Percentiles rank a stretch among this genome's conserved stretches.
Evolutionary conservation across 768 basidiomycete genomes (phyloP).

Genomic region (Agrocybe chaxingu): DNA sequence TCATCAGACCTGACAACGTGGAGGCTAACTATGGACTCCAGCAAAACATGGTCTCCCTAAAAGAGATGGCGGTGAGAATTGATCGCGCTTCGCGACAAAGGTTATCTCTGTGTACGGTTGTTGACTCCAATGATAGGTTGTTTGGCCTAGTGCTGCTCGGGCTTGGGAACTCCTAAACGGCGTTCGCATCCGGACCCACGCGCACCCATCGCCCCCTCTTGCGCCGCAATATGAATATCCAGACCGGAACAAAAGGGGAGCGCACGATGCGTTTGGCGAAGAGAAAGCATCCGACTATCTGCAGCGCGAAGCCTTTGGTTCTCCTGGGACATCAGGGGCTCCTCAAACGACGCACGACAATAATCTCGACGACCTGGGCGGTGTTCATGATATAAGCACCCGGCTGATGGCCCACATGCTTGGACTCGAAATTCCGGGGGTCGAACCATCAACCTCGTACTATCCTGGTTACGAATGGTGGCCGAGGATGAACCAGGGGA

Average conservation of each 20-base stretch:
- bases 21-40: constrained; percentile 66
- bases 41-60: constrained; percentile 60
- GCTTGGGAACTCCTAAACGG: constrained; percentile 68
- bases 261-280: constrained; percentile 61
- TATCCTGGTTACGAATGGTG: constrained; percentile 66
- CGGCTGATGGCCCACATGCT: constrained; percentile 74
- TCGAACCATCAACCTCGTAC: constrained; percentile 57
- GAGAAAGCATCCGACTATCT: constrained; percentile 46
- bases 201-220: constrained; percentile 19
- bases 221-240: constrained; percentile 31
- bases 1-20: constrained; percentile 64
- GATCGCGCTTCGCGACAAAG: constrained; percentile 2
- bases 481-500: constrained; percentile 40
- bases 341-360: constrained; percentile 15
- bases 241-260: constrained; percentile 54
- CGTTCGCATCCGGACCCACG: constrained; percentile 49
- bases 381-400: constrained; percentile 61
- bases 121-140: constrained; percentile 35
- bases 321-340: constrained; percentile 2
- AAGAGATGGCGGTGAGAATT: constrained; percentile 60
- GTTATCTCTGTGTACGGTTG: constrained; percentile 1
- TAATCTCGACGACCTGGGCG: constrained; percentile 29
- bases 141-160: constrained; percentile 71
- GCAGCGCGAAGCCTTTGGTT: constrained; percentile 36
- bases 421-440: constrained; percentile 61